Evolutionary conservation across 139 green algal species (phyloP).

Genomic region (Coelastrella sp.): DNA sequence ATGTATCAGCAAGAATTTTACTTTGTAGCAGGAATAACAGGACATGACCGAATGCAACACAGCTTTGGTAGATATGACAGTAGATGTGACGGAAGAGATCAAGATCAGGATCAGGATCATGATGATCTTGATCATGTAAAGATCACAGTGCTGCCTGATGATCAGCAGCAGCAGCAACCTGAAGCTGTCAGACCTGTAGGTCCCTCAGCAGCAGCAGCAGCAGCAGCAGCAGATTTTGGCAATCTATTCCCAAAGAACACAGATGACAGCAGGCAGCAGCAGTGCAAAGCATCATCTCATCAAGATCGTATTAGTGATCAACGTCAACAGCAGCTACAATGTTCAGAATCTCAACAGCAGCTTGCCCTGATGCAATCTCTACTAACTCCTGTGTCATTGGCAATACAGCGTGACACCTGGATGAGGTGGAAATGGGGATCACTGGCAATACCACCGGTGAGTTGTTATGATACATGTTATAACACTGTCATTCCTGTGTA

Average conservation of each 20-base stretch:
- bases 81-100: too few relatives aligned
- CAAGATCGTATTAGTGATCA: not conserved
- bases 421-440: conserved; percentile 2
- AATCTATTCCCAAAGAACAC: not conserved
- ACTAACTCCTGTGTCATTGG: conserved; percentile 26
- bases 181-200: not conserved
- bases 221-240: conserved; percentile 22
- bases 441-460: conserved; percentile 40
- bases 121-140: not conserved
- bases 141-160: not conserved
- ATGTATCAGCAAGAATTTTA: conserved; percentile 10
- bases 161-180: not conserved
- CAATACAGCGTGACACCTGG: conserved; percentile 41
- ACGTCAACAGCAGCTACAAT: not conserved
- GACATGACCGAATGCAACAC: not conserved
- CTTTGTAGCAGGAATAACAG: conserved; percentile 14
- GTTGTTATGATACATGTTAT: too few relatives aligned
- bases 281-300: not conserved
- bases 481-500: too few relatives aligned
- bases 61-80: too few relatives aligned
- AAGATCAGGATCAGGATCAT: too few relatives aligned
- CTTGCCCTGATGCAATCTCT: not conserved
- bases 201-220: not conserved
- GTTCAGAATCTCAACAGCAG: not conserved
- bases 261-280: not conserved